These are phyloP conservation scores for Pseudocercospora fuligena DNA, from an alignment of 2,329 filamentous ascomycete genomes.

Conservation along the genomic window DNA sequence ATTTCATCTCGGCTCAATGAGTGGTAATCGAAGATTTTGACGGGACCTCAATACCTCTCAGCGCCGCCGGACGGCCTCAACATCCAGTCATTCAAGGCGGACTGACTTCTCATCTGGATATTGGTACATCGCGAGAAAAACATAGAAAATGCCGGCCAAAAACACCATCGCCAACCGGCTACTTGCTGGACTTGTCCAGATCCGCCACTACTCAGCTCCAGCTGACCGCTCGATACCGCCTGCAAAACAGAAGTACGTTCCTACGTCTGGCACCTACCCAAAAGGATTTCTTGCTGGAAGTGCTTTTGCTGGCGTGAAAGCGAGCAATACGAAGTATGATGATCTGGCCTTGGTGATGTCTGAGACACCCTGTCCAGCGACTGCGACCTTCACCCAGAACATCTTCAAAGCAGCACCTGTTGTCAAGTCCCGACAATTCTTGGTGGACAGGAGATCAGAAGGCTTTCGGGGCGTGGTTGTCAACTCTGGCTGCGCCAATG, in stretches of 20 bases:
- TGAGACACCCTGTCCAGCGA: constrained; percentile 81
- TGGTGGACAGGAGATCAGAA: constrained; percentile 63
- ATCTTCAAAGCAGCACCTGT: constrained; percentile 97
- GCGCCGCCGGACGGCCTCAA: neutral
- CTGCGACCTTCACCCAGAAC: constrained; percentile 96
- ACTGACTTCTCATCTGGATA: neutral
- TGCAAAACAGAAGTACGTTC: constrained; percentile 89
- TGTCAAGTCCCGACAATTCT: constrained; percentile 74
- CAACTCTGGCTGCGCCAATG: constrained; percentile 96
- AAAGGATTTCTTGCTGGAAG: constrained; percentile 87
- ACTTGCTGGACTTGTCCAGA: constrained; percentile 41
- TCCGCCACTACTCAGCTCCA: constrained; percentile 64
- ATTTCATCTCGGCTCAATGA: neutral
- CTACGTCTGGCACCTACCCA: constrained; percentile 82
- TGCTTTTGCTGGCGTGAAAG: constrained; percentile 90
- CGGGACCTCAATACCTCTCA: neutral
- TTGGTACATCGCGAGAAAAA: neutral
- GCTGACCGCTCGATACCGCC: constrained; percentile 67
- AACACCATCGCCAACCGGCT: constrained; percentile 31
- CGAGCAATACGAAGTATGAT: constrained; percentile 86
- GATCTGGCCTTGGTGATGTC: constrained; percentile 90
- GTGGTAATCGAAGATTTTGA: neutral
- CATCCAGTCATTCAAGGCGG: neutral
- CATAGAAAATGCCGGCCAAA: constrained; percentile 9
- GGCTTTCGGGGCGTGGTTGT: constrained; percentile 83